Percentiles rank a stretch among this genome's conserved stretches.
Evolutionary conservation across 768 basidiomycete species (phyloP).

Genomic region (Scleroderma citrinum): DNA sequence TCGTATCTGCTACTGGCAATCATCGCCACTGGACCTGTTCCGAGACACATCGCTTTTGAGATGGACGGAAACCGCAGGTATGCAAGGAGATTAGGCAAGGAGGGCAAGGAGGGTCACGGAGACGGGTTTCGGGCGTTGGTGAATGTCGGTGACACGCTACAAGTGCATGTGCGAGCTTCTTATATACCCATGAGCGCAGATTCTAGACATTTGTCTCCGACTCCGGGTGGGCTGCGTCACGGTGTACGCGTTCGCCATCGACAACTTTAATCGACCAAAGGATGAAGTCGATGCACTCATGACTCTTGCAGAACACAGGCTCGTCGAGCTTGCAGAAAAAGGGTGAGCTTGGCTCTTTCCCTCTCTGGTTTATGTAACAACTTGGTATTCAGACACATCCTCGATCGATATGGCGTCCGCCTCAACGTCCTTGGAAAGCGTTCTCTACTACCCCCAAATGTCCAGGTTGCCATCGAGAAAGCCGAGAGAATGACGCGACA

Average conservation of each 20-base stretch:
- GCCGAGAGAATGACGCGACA: conserved; percentile 75
- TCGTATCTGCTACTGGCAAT: conserved; percentile 51
- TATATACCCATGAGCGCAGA: conserved; percentile 50
- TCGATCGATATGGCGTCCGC: conserved; percentile 78
- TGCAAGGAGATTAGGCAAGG: conserved; percentile 61
- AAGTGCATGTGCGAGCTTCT: not conserved
- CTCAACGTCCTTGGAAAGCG: conserved; percentile 76
- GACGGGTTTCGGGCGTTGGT: conserved; percentile 79
- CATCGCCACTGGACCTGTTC: conserved; percentile 79
- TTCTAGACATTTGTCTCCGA: conserved; percentile 77
- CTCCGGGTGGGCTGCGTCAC: conserved; percentile 82
- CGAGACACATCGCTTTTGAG: conserved; percentile 86
- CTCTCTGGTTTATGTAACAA: not conserved
- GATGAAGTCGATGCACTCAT: conserved; percentile 88
- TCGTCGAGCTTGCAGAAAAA: conserved; percentile 71
- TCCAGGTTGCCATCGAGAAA: conserved; percentile 59
- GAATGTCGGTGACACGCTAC: conserved; percentile 40
- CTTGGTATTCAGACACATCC: conserved; percentile 52
- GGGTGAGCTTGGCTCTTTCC: conserved; percentile 50
- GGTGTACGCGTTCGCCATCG: conserved; percentile 97
- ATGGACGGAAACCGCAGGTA: conserved; percentile 98
- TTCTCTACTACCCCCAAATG: conserved; percentile 70
- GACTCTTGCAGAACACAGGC: conserved; percentile 70
- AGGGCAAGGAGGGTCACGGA: conserved; percentile 72
- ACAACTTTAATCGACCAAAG: conserved; percentile 86